Conservation (phyloP, 805 yeast genomes). For the Debaryomyces castellii region DNA sequence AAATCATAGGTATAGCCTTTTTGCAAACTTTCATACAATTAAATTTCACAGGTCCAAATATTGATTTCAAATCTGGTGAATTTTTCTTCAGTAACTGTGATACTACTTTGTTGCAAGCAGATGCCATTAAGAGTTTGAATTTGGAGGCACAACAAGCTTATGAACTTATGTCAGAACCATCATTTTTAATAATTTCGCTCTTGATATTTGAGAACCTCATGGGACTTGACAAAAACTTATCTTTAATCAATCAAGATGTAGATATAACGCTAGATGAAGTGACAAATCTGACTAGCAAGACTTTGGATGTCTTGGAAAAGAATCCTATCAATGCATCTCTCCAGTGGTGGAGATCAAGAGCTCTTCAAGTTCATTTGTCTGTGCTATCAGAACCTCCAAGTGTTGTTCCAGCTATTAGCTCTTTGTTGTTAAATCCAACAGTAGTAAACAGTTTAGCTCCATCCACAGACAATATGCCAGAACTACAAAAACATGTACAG, state of each 20-base stretch:
- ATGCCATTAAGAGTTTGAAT: constrained; percentile 41
- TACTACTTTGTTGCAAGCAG: constrained; percentile 17
- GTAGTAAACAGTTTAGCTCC: constrained; percentile 30
- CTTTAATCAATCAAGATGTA: constrained; percentile 33
- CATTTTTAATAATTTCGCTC: constrained; percentile 29
- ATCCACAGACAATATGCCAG: constrained; percentile 26
- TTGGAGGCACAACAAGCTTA: constrained; percentile 74
- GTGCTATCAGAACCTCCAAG: constrained; percentile 64
- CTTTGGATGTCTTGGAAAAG: constrained; percentile 2
- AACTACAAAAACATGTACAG: constrained; percentile 36
- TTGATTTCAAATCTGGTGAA: constrained; percentile 37
- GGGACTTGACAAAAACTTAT: constrained; percentile 37
- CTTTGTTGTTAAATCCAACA: constrained; percentile 35
- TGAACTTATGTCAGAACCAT: constrained; percentile 42
- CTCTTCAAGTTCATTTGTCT: constrained; percentile 61
- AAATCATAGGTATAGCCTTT: constrained; percentile 54
- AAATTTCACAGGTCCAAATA: constrained; percentile 82
- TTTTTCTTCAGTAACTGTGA: constrained; percentile 26
- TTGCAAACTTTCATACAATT: constrained; percentile 70
- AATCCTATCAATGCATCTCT: constrained; percentile 46
- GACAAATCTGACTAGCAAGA: constrained; percentile 11
- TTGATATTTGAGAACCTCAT: constrained; percentile 40
- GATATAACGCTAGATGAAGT: constrained; percentile 25
- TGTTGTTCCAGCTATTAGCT: constrained; percentile 40
- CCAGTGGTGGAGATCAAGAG: constrained; percentile 77